A percentile compares a stretch with the other conserved stretches of the same genome.
These are phyloP conservation scores for Colletotrichum neosansevieriae DNA, from an alignment of 2,329 filamentous ascomycete species.

Conservation along the genomic window DNA sequence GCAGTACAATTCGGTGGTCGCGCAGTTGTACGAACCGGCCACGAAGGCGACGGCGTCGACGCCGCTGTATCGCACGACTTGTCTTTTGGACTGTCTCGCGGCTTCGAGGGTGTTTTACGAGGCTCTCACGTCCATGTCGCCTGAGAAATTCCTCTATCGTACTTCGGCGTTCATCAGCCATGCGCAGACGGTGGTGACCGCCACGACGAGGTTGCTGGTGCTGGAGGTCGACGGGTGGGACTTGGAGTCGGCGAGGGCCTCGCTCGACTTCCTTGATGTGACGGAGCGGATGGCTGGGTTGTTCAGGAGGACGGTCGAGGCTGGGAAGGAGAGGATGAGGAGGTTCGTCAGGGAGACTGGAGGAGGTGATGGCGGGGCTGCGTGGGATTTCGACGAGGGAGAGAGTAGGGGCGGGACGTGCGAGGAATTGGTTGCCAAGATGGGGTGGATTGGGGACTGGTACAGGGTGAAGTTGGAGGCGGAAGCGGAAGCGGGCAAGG, in stretches of 20 bases:
- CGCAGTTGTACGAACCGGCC: constrained; percentile 55
- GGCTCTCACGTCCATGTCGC: constrained; percentile 46
- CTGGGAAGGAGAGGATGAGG: constrained; percentile 6
- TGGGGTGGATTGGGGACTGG: constrained; percentile 24
- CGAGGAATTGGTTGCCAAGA: constrained; percentile 25
- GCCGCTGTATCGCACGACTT: constrained; percentile 47
- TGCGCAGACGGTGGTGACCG: constrained; percentile 21
- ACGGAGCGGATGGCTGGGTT: constrained; percentile 21
- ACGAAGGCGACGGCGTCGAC: constrained; percentile 46
- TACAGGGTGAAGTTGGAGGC: constrained; percentile 5
- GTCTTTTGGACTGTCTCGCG: constrained; percentile 51
- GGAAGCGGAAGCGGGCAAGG: constrained; percentile 6
- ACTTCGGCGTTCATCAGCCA: constrained; percentile 15
- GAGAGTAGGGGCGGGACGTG: constrained; percentile 6
- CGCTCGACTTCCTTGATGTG: constrained; percentile 37
- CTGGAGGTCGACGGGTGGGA: constrained; percentile 41
- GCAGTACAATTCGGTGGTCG: constrained; percentile 52
- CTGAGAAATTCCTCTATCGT: constrained; percentile 36
- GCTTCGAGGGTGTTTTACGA: constrained; percentile 51
- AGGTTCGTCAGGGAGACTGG: constrained; percentile 9
- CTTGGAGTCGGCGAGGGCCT: constrained; percentile 26
- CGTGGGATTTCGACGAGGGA: neutral
- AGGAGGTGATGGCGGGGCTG: neutral
- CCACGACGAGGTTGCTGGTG: constrained; percentile 37
- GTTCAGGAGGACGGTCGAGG: neutral